Evolutionary conservation across 2,329 filamentous ascomycete genomes (phyloP).

Genomic region (Botrytis cinerea): DNA sequence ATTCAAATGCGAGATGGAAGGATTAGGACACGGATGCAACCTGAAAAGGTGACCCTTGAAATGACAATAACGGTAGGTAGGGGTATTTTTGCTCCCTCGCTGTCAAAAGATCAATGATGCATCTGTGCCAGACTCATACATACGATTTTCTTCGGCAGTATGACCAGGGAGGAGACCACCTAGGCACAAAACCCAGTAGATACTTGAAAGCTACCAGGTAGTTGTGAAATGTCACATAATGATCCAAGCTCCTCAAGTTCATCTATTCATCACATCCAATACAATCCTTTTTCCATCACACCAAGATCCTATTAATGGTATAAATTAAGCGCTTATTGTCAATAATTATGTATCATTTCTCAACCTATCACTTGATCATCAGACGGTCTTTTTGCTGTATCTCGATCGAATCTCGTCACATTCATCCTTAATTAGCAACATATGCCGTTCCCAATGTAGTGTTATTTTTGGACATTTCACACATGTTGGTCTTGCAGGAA

Average conservation of each 20-base stretch:
- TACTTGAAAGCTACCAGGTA: background rate
- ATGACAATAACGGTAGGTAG: constrained; percentile 9
- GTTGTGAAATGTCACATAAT: background rate
- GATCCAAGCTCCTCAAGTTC: constrained; percentile 12
- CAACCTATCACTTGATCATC: constrained; percentile 2
- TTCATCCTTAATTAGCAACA: constrained; percentile 26
- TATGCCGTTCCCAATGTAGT: constrained; percentile 5
- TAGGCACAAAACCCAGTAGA: background rate
- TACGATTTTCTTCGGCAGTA: background rate
- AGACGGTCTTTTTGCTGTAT: background rate
- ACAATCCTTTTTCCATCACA: background rate
- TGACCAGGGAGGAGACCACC: background rate
- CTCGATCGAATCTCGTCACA: background rate
- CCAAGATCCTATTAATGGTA: constrained; percentile 23
- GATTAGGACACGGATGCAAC: constrained; percentile 10
- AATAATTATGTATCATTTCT: constrained; percentile 24
- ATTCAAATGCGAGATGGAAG: constrained; percentile 9
- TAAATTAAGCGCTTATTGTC: constrained; percentile 20
- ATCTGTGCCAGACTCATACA: background rate
- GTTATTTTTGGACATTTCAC: constrained; percentile 26
- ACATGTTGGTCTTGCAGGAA: constrained; percentile 13
- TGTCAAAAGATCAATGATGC: constrained; percentile 15
- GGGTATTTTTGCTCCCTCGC: background rate
- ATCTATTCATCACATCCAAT: constrained; percentile 16
- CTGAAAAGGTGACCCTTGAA: constrained; percentile 3